phyloP scores from a whole-genome alignment of 1,284 basidiomycete species.

The Pseudozyma hubeiensis region DNA sequence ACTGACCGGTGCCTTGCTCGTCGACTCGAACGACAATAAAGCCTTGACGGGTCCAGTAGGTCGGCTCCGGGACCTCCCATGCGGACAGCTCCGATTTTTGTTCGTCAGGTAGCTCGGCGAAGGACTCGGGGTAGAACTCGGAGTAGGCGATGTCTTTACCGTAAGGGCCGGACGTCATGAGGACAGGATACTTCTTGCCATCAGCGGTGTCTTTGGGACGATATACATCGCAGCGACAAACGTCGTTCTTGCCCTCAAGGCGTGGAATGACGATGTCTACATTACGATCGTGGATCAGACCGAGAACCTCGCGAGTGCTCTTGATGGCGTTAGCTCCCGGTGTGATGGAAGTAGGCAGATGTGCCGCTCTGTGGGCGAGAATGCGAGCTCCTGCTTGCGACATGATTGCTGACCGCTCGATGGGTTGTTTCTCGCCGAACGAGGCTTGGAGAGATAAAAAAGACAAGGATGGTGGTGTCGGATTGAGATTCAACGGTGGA shows the following conservation, averaged over 20 bases:
- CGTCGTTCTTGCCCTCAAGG: constrained; percentile 51
- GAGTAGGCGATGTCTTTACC: constrained; percentile 67
- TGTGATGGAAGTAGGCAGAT: constrained; percentile 15
- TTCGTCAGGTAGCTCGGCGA: constrained; percentile 60
- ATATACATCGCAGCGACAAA: constrained; percentile 65
- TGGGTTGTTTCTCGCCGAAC: not conserved
- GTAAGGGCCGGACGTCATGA: constrained; percentile 67
- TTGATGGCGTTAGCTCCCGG: constrained; percentile 34
- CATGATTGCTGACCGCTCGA: not conserved
- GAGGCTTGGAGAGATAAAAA: not conserved
- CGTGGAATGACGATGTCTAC: constrained; percentile 67
- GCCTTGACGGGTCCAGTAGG: constrained; percentile 66
- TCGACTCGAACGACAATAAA: constrained; percentile 68
- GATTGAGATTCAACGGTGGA: not conserved
- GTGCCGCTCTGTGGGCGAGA: constrained; percentile 13
- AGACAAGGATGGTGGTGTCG: not conserved
- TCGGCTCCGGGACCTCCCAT: constrained; percentile 68
- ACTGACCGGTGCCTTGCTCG: constrained; percentile 65
- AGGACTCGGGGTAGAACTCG: constrained; percentile 60
- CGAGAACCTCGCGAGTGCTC: constrained; percentile 9
- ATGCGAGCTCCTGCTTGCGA: constrained; percentile 20
- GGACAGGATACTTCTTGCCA: constrained; percentile 54
- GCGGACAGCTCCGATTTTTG: constrained; percentile 64
- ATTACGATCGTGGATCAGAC: constrained; percentile 55
- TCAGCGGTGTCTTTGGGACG: constrained; percentile 45